A percentile compares a stretch with the other conserved stretches of the same genome.
Evolutionary conservation across 345 rosid species (phyloP).

Genomic region (sweet orange (Citrus sinensis)): DVS_A1.0 CM039165.1:34850001-34850500

Average conservation of each 20-base stretch:
- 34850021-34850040: slow-evolving; percentile 80
- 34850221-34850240: slow-evolving; percentile 72
- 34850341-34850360: slow-evolving; percentile 67
- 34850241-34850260: slow-evolving; percentile 73
- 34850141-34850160: slow-evolving; percentile 54
- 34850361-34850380: slow-evolving; percentile 47
- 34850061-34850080: slow-evolving; percentile 56
- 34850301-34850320: slow-evolving; percentile 61
- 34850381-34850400: slow-evolving; percentile 73
- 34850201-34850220: slow-evolving; percentile 62
- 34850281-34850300: slow-evolving; percentile 51
- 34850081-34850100: slow-evolving; percentile 41
- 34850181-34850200: slow-evolving; percentile 38
- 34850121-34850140: slow-evolving; percentile 87
- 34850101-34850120: slow-evolving; percentile 71
- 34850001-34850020: slow-evolving; percentile 33
- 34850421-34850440: slow-evolving; percentile 83
- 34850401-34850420: slow-evolving; percentile 59
- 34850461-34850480: slow-evolving; percentile 56
- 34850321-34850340: slow-evolving; percentile 72
- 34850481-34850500: slow-evolving; percentile 56
- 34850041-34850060: slow-evolving; percentile 55
- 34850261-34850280: slow-evolving; percentile 45
- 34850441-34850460: slow-evolving; percentile 66
- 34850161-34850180: slow-evolving; percentile 52